phyloP scores from a whole-genome alignment of 129 eudicot genomes.

The Tagetes patula region DNA sequence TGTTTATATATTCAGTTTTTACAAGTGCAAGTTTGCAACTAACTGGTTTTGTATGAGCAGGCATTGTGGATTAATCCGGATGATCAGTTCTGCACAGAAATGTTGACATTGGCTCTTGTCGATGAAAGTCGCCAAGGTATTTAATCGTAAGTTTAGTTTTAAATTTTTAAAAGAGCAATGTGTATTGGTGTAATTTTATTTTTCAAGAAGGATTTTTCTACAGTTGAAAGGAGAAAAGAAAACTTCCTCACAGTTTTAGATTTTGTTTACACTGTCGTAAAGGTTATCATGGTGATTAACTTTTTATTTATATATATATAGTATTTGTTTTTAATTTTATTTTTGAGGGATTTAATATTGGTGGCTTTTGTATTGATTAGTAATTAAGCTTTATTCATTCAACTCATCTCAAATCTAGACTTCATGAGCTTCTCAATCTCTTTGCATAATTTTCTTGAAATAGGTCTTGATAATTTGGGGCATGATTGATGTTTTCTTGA shows the following conservation, averaged over 20 bases:
- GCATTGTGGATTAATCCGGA: conserved; percentile 89
- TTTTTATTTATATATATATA: background rate
- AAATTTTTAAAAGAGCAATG: background rate
- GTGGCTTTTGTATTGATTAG: too few relatives aligned
- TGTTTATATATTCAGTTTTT: background rate
- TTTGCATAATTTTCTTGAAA: too few relatives aligned
- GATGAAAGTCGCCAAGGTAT: conserved; percentile 66
- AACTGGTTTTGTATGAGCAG: conserved; percentile 34
- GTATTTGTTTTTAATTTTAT: background rate
- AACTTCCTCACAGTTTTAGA: background rate
- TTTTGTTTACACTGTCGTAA: background rate
- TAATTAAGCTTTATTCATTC: too few relatives aligned
- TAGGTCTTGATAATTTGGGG: too few relatives aligned
- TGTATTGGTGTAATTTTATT: conserved; percentile 2
- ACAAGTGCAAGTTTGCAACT: background rate
- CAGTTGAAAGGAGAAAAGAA: background rate
- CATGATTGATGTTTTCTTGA: too few relatives aligned
- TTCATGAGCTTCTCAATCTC: too few relatives aligned
- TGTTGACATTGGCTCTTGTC: conserved; percentile 77
- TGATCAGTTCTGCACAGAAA: conserved; percentile 90
- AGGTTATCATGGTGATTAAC: background rate
- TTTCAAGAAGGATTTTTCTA: background rate
- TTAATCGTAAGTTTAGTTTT: conserved; percentile 31
- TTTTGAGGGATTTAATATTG: too few relatives aligned
- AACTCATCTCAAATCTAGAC: too few relatives aligned